phyloP scores from a whole-genome alignment of 1,284 basidiomycete genomes.

The Leccinum laetum region DNA sequence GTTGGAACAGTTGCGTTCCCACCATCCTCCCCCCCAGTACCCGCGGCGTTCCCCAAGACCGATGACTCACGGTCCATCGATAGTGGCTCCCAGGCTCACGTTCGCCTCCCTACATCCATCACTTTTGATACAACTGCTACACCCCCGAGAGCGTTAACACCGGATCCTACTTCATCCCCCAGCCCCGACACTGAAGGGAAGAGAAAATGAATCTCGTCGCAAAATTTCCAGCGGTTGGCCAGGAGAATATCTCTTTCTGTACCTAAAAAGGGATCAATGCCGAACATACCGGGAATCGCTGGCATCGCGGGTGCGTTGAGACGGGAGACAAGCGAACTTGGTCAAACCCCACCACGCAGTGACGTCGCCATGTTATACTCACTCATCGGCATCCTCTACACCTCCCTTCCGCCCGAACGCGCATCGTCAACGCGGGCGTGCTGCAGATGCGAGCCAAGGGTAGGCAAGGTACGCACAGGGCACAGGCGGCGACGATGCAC shows the following conservation, averaged over 20 bases:
- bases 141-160: conserved; percentile 55
- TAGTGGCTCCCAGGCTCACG: conserved; percentile 27
- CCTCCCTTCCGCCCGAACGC: too few relatives aligned
- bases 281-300: conserved; percentile 46
- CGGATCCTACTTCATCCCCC: conserved; percentile 62
- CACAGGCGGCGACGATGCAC: too few relatives aligned
- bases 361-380: too few relatives aligned
- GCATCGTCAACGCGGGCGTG: too few relatives aligned
- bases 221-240: conserved; percentile 80
- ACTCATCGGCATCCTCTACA: too few relatives aligned
- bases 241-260: conserved; percentile 68
- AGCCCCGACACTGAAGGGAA: conserved; percentile 69
- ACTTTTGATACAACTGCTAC: conserved; percentile 50
- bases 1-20: conserved; percentile 29
- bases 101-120: conserved; percentile 33
- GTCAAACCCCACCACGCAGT: too few relatives aligned
- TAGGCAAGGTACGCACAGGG: too few relatives aligned
- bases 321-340: conserved; percentile 18
- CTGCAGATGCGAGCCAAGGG: too few relatives aligned
- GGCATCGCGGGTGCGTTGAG: conserved; percentile 11
- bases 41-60: conserved; percentile 45
- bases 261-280: conserved; percentile 53
- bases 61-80: conserved; percentile 31
- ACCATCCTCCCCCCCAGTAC: conserved; percentile 23
- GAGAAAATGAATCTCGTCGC: conserved; percentile 75